A percentile compares a stretch with the other conserved stretches of the same genome.
phyloP scores from a whole-genome alignment of 2,329 filamentous ascomycete genomes.

The Alternaria solani region DNA sequence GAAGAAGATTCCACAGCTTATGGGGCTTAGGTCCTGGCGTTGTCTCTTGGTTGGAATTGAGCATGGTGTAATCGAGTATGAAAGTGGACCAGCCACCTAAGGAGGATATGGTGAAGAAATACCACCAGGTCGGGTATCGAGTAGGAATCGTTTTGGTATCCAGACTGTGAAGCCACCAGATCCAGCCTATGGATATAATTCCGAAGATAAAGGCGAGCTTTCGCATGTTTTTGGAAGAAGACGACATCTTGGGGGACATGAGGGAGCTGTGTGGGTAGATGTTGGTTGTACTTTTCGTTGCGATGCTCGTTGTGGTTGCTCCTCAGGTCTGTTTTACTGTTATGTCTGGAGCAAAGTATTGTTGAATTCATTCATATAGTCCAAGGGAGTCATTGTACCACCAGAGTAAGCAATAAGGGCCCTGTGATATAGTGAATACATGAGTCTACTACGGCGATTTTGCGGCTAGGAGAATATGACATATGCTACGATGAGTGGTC shows the following conservation, averaged over 20 bases:
- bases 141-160: neutral
- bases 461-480: neutral
- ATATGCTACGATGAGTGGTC: neutral
- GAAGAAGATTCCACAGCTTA: neutral
- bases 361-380: neutral
- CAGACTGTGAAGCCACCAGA: neutral
- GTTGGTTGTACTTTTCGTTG: neutral
- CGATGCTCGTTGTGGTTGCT: neutral
- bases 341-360: neutral
- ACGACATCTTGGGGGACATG: neutral
- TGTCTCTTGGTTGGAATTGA: neutral
- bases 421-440: neutral
- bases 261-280: neutral
- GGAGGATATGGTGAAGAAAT: neutral
- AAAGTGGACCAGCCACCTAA: neutral
- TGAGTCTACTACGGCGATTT: neutral
- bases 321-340: neutral
- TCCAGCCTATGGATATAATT: neutral
- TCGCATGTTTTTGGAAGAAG: neutral
- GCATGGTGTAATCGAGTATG: neutral
- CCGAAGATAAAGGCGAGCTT: neutral
- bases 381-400: neutral
- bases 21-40: neutral
- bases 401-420: neutral
- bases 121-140: neutral